Evolutionary conservation across 2,329 filamentous ascomycete species (phyloP).

Genomic region (Cladophialophora carrionii): DNA sequence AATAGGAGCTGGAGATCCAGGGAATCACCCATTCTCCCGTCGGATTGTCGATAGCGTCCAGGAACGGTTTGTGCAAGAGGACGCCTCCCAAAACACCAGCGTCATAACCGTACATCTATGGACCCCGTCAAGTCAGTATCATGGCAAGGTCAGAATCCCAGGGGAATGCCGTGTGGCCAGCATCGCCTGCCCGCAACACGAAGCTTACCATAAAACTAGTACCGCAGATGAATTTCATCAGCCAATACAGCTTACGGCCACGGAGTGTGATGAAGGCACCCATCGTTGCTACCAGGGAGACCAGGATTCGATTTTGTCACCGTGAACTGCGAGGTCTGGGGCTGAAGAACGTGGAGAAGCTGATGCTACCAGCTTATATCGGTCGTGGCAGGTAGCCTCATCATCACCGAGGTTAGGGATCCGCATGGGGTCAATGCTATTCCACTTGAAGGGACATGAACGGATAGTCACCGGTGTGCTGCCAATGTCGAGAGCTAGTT

Average conservation of each 20-base stretch:
- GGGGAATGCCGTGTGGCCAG: no score
- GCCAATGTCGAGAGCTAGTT: not conserved
- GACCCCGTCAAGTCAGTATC: not conserved
- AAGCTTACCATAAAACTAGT: conserved; percentile 40
- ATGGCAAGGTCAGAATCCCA: not conserved
- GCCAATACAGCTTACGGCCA: conserved; percentile 27
- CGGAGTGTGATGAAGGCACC: conserved; percentile 16
- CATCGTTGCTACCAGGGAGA: not conserved
- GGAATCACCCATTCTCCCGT: conserved; percentile 34
- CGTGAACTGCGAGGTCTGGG: not conserved
- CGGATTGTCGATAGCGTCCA: conserved; percentile 39
- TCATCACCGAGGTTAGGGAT: not conserved
- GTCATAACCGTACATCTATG: conserved; percentile 43
- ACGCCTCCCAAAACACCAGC: conserved; percentile 45
- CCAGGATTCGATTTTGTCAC: not conserved
- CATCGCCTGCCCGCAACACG: not conserved
- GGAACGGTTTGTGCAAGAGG: conserved; percentile 40
- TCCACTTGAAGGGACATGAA: not conserved
- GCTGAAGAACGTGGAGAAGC: not conserved
- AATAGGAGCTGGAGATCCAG: conserved; percentile 41
- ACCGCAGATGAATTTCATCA: conserved; percentile 35
- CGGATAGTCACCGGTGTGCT: not conserved
- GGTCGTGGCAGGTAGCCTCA: not conserved
- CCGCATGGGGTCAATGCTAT: not conserved
- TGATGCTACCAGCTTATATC: not conserved